A percentile compares a stretch with the other conserved stretches of the same genome.
These are phyloP conservation scores for Penicillium brasilianum DNA, from an alignment of 2,329 filamentous ascomycete genomes.

Conservation along the genomic window DNA sequence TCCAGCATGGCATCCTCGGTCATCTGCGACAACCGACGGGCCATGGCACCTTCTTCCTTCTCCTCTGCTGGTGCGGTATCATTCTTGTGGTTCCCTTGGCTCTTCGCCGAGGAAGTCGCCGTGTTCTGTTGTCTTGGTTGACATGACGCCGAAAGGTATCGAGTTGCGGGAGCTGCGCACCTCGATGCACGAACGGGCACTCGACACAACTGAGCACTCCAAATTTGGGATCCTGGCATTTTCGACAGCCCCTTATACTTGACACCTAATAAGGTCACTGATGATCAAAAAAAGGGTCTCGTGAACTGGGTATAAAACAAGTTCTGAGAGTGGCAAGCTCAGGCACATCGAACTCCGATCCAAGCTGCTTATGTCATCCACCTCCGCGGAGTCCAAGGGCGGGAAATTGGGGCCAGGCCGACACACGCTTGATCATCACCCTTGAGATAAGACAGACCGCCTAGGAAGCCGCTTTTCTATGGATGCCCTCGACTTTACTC, in stretches of 20 bases:
- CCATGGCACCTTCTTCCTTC: constrained; percentile 60
- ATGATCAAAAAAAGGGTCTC: not conserved
- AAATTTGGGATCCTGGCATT: constrained; percentile 32
- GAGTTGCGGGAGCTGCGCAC: constrained; percentile 19
- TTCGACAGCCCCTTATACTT: not conserved
- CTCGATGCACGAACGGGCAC: constrained; percentile 20
- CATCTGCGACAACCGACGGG: constrained; percentile 62
- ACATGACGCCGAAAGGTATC: constrained; percentile 32
- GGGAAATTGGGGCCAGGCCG: no score
- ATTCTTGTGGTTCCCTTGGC: constrained; percentile 20
- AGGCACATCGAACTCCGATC: not conserved
- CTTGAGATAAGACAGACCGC: no score
- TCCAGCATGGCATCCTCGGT: constrained; percentile 63
- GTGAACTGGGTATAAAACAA: not conserved
- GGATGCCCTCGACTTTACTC: no score
- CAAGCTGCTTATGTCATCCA: constrained; percentile 37
- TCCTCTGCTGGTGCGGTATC: constrained; percentile 25
- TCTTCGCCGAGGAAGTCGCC: constrained; percentile 19
- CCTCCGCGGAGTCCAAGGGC: constrained; percentile 39
- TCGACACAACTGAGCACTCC: constrained; percentile 23
- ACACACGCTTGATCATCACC: no score
- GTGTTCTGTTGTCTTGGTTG: constrained; percentile 35
- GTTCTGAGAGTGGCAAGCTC: not conserved
- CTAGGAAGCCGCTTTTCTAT: no score
- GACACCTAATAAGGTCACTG: not conserved